Conservation (phyloP, 2,329 filamentous ascomycete genomes). For the Akanthomyces muscarius region DNA sequence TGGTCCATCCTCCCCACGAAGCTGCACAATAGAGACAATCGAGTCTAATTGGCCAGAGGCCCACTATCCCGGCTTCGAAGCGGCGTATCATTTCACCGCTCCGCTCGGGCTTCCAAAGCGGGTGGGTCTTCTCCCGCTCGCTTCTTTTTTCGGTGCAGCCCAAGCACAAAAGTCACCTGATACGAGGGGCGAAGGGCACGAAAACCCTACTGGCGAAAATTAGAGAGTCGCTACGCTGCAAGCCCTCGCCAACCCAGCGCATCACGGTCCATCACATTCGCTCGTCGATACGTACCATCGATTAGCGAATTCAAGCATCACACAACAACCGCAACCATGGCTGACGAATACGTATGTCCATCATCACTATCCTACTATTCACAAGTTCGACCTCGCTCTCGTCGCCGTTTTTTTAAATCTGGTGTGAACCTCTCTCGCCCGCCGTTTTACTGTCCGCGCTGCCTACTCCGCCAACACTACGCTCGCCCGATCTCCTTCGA, state of each 20-base stretch:
- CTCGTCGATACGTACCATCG: constrained; percentile 39
- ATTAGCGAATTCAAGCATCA: constrained; percentile 41
- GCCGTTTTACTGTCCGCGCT: neutral
- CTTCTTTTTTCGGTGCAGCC: neutral
- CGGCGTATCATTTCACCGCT: constrained; percentile 6
- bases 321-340: constrained; percentile 61
- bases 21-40: neutral
- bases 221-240: constrained; percentile 21
- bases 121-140: neutral
- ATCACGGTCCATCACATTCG: constrained; percentile 32
- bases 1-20: neutral
- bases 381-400: constrained; percentile 3
- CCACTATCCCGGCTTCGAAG: neutral
- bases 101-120: neutral
- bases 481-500: neutral
- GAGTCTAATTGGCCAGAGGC: neutral
- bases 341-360: constrained; percentile 83
- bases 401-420: neutral
- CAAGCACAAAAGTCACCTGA: constrained; percentile 30
- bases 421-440: constrained; percentile 4
- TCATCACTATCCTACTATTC: neutral
- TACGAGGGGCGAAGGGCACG: constrained; percentile 35
- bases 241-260: constrained; percentile 28
- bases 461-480: neutral
- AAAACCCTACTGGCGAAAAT: constrained; percentile 39